Conservation (phyloP, 257 asterid species). For the Rehmannia glutinosa region DNA sequence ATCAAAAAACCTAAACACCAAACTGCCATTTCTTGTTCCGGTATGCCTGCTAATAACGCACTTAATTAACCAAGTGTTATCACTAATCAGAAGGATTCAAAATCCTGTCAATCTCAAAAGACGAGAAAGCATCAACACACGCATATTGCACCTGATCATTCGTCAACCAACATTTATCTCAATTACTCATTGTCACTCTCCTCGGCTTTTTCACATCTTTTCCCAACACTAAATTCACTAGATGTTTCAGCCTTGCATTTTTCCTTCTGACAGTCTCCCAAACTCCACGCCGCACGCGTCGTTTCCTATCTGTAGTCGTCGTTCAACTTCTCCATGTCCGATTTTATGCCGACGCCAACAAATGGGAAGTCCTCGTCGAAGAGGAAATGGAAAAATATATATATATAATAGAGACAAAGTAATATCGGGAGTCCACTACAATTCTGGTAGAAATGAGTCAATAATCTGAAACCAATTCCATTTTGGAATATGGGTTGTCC, state of each 20-base stretch:
- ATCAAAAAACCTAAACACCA: too few species aligned
- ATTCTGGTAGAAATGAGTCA: too few species aligned
- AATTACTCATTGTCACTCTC: conserved; percentile 17
- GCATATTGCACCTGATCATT: conserved; percentile 30
- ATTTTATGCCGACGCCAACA: too few species aligned
- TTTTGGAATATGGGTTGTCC: too few species aligned
- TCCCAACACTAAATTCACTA: conserved; percentile 19
- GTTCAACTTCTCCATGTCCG: conserved; percentile 25
- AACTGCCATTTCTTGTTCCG: too few species aligned
- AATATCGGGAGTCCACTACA: too few species aligned
- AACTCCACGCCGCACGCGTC: conserved; percentile 20
- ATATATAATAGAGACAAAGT: too few species aligned
- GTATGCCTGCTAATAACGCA: too few species aligned
- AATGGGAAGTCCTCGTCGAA: too few species aligned
- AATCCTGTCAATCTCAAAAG: conserved; percentile 23
- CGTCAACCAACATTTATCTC: conserved; percentile 25
- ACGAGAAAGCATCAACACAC: conserved; percentile 29
- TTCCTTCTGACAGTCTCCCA: background rate
- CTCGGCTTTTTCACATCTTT: conserved; percentile 22
- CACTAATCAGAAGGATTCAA: conserved; percentile 6
- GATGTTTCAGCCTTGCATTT: conserved; percentile 7
- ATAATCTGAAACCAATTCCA: too few species aligned
- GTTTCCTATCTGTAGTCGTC: conserved; percentile 18
- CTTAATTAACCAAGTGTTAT: too few species aligned
- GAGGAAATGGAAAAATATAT: too few species aligned